Evolutionary conservation across 2,329 filamentous ascomycete genomes (phyloP).

Genomic region (Fusarium subtropicale): DNA sequence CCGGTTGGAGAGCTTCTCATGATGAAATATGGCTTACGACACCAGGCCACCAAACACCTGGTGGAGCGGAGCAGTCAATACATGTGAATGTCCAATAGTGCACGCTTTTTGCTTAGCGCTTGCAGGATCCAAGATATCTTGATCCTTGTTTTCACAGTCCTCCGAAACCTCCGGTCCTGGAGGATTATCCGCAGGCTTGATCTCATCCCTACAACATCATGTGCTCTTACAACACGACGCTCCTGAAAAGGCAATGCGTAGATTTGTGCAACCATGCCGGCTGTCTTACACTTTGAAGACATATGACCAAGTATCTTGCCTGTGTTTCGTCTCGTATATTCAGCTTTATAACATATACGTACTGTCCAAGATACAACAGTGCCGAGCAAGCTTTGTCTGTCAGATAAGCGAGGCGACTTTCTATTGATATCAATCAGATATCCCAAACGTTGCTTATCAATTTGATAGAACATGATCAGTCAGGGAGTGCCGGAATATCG

Average conservation of each 20-base stretch:
- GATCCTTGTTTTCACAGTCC: slow-evolving; percentile 23
- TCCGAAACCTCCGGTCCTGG: slow-evolving; percentile 38
- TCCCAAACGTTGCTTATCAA: slow-evolving; percentile 2
- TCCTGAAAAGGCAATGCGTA: background rate
- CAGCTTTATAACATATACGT: background rate
- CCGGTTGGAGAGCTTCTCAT: slow-evolving; percentile 6
- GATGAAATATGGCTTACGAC: slow-evolving; percentile 22
- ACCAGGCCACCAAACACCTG: slow-evolving; percentile 11
- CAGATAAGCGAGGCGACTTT: slow-evolving; percentile 1
- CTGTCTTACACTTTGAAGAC: background rate
- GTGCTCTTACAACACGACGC: slow-evolving; percentile 15
- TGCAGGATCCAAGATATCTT: slow-evolving; percentile 19
- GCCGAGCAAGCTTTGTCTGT: background rate
- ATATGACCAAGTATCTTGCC: background rate
- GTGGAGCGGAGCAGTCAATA: slow-evolving; percentile 38
- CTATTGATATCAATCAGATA: slow-evolving; percentile 8
- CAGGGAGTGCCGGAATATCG: slow-evolving; percentile 28
- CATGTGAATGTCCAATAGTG: slow-evolving; percentile 29
- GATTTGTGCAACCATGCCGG: slow-evolving; percentile 2
- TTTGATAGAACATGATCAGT: background rate
- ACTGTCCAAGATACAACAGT: background rate
- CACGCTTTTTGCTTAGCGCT: slow-evolving; percentile 32
- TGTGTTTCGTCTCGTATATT: background rate
- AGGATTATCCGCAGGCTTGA: slow-evolving; percentile 16
- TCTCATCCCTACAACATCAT: slow-evolving; percentile 12